Percentiles rank a stretch among this genome's conserved stretches.
These are phyloP conservation scores for Geotrichum cucujoidarum DNA, from an alignment of 1,139 yeast genomes.

Conservation along the genomic window DNA sequence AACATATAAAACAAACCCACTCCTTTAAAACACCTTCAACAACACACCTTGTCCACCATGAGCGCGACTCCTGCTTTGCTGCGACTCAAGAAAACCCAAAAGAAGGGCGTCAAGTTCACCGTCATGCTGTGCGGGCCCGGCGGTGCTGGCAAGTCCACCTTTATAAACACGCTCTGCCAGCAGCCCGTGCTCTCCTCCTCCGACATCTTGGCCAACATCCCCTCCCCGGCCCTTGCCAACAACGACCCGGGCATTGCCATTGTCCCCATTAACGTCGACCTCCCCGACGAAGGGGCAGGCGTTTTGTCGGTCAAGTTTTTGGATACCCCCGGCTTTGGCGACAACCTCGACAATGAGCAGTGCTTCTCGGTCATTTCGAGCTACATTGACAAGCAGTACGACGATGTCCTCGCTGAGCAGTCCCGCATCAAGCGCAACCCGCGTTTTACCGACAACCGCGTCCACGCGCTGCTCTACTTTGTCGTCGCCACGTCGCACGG, in stretches of 20 bases:
- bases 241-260: conserved; percentile 48
- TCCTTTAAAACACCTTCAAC: not conserved
- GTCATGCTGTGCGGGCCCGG: conserved; percentile 74
- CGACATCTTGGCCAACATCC: conserved; percentile 24
- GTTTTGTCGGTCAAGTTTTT: conserved; percentile 59
- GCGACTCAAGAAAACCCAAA: conserved; percentile 67
- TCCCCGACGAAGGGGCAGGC: conserved; percentile 60
- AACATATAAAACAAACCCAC: too few species aligned
- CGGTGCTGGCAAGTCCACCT: conserved; percentile 82
- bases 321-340: conserved; percentile 81
- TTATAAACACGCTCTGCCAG: conserved; percentile 83
- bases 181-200: conserved; percentile 59
- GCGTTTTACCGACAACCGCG: conserved; percentile 68
- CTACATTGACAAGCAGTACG: conserved; percentile 84
- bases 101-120: conserved; percentile 80
- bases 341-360: conserved; percentile 58
- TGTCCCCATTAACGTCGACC: conserved; percentile 43
- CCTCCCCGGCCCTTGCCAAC: conserved; percentile 43
- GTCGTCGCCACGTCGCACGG: conserved; percentile 78
- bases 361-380: conserved; percentile 46
- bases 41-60: conserved; percentile 3
- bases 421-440: conserved; percentile 88
- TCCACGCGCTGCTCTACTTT: conserved; percentile 67
- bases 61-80: conserved; percentile 24
- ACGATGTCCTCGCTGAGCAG: conserved; percentile 90